Percentiles rank a stretch among this genome's conserved stretches.
Conservation (phyloP, 202 grass and related monocot genomes). For the Zizania palustris region DNA sequence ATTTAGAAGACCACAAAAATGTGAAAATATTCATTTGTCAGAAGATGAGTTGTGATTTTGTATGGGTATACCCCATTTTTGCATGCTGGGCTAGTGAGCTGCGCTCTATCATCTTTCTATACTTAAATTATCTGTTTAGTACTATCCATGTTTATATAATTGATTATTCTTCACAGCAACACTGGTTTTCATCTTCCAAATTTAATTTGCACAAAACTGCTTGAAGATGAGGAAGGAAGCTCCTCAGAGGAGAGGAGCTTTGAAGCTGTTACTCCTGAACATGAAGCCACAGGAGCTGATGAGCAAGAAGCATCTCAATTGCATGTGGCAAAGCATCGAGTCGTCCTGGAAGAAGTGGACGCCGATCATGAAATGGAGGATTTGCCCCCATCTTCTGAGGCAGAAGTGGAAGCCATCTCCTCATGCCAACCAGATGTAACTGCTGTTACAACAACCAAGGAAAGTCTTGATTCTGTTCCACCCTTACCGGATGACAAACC, state of each 20-base stretch:
- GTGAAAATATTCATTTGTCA: constrained; percentile 5
- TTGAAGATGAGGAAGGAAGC: constrained; percentile 76
- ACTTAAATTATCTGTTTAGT: constrained; percentile 7
- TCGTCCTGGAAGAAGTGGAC: constrained; percentile 79
- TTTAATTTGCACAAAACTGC: constrained; percentile 64
- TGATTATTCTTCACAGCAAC: constrained; percentile 63
- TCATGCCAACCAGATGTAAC: constrained; percentile 39
- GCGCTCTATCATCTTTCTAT: constrained; percentile 38
- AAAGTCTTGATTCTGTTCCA: constrained; percentile 49
- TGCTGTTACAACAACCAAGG: constrained; percentile 12
- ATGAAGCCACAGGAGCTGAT: constrained; percentile 42
- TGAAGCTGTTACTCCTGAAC: constrained; percentile 91
- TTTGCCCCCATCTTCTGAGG: constrained; percentile 62
- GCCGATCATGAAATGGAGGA: constrained; percentile 98
- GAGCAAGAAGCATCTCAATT: constrained; percentile 46
- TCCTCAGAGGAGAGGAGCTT: constrained; percentile 78
- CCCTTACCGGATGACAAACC: constrained; percentile 77
- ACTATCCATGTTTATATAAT: constrained; percentile 15
- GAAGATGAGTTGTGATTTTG: constrained; percentile 8
- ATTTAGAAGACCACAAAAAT: constrained; percentile 30
- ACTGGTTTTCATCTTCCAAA: constrained; percentile 77
- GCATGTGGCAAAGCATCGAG: constrained; percentile 60
- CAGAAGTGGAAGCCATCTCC: constrained; percentile 30
- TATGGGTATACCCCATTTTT: not conserved
- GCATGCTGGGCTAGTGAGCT: constrained; percentile 22